Evolutionary conservation across 1,284 basidiomycete genomes (phyloP).

Genomic region (Cryptococcus hybrid): DNA sequence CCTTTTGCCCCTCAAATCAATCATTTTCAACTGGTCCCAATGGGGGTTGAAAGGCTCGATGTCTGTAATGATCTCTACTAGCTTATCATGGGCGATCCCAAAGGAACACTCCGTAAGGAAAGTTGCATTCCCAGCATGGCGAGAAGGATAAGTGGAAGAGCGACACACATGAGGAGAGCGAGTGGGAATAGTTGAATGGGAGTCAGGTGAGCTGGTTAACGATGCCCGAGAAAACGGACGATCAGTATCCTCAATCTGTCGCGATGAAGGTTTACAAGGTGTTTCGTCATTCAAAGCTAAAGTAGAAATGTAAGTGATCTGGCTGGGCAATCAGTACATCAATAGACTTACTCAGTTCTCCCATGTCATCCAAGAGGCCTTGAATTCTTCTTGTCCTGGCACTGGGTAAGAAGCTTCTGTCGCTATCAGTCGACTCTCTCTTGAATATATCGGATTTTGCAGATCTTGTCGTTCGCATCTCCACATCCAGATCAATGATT

Average conservation of each 20-base stretch:
- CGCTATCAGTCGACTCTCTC: constrained; percentile 30
- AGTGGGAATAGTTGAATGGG: constrained; percentile 19
- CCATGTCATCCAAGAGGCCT: constrained; percentile 69
- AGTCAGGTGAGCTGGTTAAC: constrained; percentile 11
- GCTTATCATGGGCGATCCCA: constrained; percentile 80
- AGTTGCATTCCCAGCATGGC: constrained; percentile 60
- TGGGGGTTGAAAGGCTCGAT: constrained; percentile 91
- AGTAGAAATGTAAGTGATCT: background rate
- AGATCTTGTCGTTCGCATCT: constrained; percentile 10
- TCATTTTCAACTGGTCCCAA: constrained; percentile 77
- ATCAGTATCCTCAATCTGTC: constrained; percentile 21
- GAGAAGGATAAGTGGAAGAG: constrained; percentile 6
- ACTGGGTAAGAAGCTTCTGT: constrained; percentile 57
- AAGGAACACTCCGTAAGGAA: constrained; percentile 93
- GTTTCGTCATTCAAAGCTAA: constrained; percentile 54
- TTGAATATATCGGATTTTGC: constrained; percentile 39
- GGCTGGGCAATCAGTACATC: background rate
- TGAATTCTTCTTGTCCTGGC: constrained; percentile 73
- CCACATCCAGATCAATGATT: constrained; percentile 61
- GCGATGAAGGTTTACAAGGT: constrained; percentile 60
- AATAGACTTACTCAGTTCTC: constrained; percentile 59
- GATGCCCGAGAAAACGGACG: constrained; percentile 9
- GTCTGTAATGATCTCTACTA: constrained; percentile 91
- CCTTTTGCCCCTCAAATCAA: constrained; percentile 76
- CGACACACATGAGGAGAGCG: constrained; percentile 17